phyloP scores from a whole-genome alignment of 2,329 filamentous ascomycete genomes.

The Sodiomyces alkalinus region DNA sequence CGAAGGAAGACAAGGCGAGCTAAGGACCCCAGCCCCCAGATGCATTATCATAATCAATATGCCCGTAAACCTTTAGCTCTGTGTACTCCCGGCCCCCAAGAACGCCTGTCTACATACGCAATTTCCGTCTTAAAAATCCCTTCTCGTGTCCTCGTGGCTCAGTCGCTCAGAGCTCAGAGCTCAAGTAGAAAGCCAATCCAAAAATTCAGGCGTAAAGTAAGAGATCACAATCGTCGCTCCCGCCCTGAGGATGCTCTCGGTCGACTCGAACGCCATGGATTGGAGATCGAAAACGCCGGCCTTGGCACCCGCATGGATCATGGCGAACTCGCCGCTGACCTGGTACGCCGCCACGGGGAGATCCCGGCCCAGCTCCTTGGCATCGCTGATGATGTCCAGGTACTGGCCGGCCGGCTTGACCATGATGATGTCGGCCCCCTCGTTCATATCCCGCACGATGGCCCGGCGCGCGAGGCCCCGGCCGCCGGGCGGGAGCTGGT shows the following conservation, averaged over 20 bases:
- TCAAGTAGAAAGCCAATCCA: slow-evolving; percentile 48
- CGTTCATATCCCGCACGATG: slow-evolving; percentile 75
- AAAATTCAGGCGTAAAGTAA: slow-evolving; percentile 80
- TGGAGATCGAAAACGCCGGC: slow-evolving; percentile 94
- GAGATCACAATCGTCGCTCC: slow-evolving; percentile 86
- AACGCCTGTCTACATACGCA: no score
- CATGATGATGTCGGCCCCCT: slow-evolving; percentile 98
- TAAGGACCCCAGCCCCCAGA: no score
- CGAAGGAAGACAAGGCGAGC: no score
- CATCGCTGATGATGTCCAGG: slow-evolving; percentile 93
- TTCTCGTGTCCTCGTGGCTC: no score
- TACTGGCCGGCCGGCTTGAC: slow-evolving; percentile 95
- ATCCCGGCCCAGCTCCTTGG: slow-evolving; percentile 84
- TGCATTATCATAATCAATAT: no score
- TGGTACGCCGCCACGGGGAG: slow-evolving; percentile 92
- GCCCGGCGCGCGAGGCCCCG: slow-evolving; percentile 83
- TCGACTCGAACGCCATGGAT: slow-evolving; percentile 87
- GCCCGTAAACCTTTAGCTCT: no score
- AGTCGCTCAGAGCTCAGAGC: slow-evolving; percentile 2
- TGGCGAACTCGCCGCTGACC: slow-evolving; percentile 91
- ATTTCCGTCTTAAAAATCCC: no score
- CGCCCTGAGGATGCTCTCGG: slow-evolving; percentile 81
- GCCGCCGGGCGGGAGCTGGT: slow-evolving; percentile 87
- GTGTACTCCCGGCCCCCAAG: no score
- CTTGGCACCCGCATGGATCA: slow-evolving; percentile 93